A percentile compares a stretch with the other conserved stretches of the same genome.
Evolutionary conservation across 257 asterid genomes (phyloP).

Genomic region (Sherardia arvensis): DNA sequence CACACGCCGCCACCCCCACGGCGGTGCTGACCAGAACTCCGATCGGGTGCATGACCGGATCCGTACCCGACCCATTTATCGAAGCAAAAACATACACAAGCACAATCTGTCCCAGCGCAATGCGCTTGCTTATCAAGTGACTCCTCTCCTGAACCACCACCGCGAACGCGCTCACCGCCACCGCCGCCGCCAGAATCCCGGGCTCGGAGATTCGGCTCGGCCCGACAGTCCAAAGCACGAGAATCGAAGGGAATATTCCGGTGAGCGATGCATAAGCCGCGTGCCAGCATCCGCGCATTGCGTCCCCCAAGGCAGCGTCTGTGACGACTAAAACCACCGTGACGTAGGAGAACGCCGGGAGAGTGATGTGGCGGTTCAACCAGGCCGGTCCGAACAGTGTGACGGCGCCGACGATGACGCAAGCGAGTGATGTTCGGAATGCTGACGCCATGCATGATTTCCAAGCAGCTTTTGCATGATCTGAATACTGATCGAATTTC

Average conservation of each 20-base stretch:
- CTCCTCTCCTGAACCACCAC: conserved; percentile 60
- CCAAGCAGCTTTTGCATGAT: conserved; percentile 5
- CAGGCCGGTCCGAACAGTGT: conserved; percentile 55
- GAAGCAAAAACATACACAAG: conserved; percentile 48
- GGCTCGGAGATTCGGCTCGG: conserved; percentile 42
- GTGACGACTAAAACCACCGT: conserved; percentile 54
- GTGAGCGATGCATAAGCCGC: conserved; percentile 47
- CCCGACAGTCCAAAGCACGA: conserved; percentile 48
- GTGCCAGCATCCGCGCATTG: conserved; percentile 58
- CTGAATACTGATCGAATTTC: background rate
- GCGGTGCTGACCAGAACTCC: conserved; percentile 74
- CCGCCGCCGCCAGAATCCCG: conserved; percentile 37
- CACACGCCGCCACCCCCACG: conserved; percentile 53
- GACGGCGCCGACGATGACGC: conserved; percentile 58
- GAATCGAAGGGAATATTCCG: conserved; percentile 48
- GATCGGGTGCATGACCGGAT: conserved; percentile 59
- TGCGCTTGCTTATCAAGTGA: conserved; percentile 54
- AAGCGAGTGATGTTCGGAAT: conserved; percentile 70
- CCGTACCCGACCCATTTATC: conserved; percentile 38
- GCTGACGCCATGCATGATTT: conserved; percentile 46
- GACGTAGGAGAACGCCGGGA: conserved; percentile 74
- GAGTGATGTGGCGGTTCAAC: conserved; percentile 31
- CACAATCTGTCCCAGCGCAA: conserved; percentile 81
- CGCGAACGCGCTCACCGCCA: conserved; percentile 43
- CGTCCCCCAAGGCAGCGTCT: conserved; percentile 66